Conservation (phyloP, 768 basidiomycete genomes). For the Polyporus arcularius region DNA sequence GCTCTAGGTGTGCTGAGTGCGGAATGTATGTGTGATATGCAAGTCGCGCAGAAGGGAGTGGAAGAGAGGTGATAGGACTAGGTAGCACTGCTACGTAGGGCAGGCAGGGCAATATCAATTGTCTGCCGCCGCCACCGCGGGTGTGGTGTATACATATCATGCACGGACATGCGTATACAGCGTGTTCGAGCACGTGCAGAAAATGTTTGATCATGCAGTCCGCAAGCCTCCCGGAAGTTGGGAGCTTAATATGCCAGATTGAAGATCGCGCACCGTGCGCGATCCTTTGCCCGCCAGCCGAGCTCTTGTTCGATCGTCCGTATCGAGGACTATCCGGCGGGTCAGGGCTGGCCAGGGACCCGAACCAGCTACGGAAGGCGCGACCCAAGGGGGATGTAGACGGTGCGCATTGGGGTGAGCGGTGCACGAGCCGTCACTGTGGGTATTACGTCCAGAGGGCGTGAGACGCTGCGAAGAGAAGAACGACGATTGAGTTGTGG, state of each 20-base stretch:
- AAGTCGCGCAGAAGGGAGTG: no score
- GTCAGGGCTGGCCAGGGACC: neutral
- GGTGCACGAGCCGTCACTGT: neutral
- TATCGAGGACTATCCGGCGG: neutral
- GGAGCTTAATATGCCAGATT: neutral
- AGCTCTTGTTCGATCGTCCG: neutral
- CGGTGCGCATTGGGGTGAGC: no score
- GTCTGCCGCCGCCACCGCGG: neutral
- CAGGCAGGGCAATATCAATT: constrained; percentile 1
- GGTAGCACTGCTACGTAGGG: neutral
- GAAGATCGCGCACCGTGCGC: neutral
- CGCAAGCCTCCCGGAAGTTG: neutral
- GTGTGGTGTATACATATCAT: constrained; percentile 18
- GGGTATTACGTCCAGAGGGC: neutral
- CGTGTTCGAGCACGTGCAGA: constrained; percentile 30
- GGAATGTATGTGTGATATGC: no score
- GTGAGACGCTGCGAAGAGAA: neutral
- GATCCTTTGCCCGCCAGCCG: neutral
- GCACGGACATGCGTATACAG: constrained; percentile 29
- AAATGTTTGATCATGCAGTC: constrained; percentile 9
- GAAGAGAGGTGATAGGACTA: neutral
- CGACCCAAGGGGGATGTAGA: neutral
- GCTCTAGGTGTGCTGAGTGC: no score
- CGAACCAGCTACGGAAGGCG: neutral
- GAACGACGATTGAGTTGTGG: neutral